Evolutionary conservation across 306 rosid species (phyloP).

Genomic region (Cucurbita argyrosperma): DNA sequence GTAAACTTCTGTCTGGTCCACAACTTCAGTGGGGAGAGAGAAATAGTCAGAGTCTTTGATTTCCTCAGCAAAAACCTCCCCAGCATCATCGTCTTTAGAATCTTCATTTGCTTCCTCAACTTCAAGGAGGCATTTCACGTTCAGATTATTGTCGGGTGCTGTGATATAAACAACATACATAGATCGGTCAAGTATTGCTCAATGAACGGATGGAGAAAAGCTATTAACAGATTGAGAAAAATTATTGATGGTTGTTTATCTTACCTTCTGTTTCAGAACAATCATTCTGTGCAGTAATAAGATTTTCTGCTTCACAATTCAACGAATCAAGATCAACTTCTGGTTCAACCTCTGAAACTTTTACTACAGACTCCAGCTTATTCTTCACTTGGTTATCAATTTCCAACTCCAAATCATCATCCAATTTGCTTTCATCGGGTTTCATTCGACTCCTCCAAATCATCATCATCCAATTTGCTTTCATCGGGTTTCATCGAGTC

Average conservation of each 20-base stretch:
- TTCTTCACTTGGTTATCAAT: background rate
- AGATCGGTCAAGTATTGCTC: background rate
- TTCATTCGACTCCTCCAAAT: slow-evolving; percentile 9
- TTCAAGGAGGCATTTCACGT: background rate
- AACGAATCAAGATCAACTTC: background rate
- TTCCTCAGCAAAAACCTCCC: background rate
- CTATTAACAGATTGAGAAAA: background rate
- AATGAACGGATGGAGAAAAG: background rate
- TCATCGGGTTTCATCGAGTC: too few species aligned
- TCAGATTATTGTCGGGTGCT: background rate
- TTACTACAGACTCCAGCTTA: background rate
- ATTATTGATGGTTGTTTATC: background rate
- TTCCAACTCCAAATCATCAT: background rate
- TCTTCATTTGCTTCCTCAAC: background rate
- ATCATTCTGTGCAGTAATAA: background rate
- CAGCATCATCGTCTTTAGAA: background rate
- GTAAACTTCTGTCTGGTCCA: background rate
- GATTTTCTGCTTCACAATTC: background rate
- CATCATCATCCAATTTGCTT: too few species aligned
- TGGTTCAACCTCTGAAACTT: background rate
- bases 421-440: slow-evolving; percentile 6
- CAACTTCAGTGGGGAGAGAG: background rate
- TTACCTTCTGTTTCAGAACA: background rate
- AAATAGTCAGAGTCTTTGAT: background rate
- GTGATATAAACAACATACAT: background rate